These are phyloP conservation scores for Melastoma malabathricum DNA, from an alignment of 345 rosid genomes.

Conservation along the genomic window DNA sequence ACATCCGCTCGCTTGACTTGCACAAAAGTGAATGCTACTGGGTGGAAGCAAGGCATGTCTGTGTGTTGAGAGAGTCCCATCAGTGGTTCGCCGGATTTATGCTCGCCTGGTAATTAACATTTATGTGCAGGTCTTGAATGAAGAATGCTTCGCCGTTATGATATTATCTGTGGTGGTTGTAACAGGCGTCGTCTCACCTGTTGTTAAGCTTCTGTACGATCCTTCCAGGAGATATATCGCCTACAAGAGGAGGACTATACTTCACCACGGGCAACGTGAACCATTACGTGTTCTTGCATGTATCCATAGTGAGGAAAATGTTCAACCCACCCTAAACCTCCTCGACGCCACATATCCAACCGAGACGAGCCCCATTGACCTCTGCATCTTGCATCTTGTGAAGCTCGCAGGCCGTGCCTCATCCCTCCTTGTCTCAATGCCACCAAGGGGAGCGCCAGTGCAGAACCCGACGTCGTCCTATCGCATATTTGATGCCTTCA, in stretches of 20 bases:
- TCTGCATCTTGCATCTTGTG: conserved; percentile 20
- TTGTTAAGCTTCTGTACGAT: conserved; percentile 36
- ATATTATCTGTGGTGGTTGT: conserved; percentile 19
- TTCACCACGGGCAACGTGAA: conserved; percentile 16
- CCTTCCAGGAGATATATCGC: conserved; percentile 44
- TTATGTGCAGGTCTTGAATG: conserved; percentile 22
- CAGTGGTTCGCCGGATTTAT: background rate
- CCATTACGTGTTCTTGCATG: conserved; percentile 40
- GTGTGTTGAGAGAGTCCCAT: background rate
- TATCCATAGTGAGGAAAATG: conserved; percentile 21
- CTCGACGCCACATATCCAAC: conserved; percentile 19
- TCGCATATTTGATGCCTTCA: conserved; percentile 25
- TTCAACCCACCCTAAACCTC: conserved; percentile 7
- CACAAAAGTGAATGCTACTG: background rate
- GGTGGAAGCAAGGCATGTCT: background rate
- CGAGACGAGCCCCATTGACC: conserved; percentile 12
- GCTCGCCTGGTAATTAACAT: conserved; percentile 1
- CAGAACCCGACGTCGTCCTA: conserved; percentile 3
- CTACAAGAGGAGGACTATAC: conserved; percentile 37
- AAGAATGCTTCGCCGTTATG: conserved; percentile 18
- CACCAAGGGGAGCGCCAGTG: conserved; percentile 2
- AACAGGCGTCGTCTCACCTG: conserved; percentile 23
- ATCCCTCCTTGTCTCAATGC: conserved; percentile 15
- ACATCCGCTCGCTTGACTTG: background rate
- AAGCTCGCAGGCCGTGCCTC: conserved; percentile 25